Conservation (phyloP, 2,329 filamentous ascomycete species). For the Botrytis paeoniae region DNA sequence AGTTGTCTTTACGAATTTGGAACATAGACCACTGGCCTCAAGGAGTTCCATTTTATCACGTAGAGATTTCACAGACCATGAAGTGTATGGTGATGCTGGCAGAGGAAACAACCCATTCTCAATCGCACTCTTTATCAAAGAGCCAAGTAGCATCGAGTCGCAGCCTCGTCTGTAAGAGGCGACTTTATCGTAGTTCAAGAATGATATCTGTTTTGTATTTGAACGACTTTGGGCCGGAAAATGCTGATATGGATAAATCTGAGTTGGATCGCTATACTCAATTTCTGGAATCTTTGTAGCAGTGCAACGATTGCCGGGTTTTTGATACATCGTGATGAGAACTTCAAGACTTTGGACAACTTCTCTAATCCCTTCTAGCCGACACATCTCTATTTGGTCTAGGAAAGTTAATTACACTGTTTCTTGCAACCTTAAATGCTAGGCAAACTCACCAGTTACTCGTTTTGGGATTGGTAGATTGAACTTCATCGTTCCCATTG, state of each 20-base stretch:
- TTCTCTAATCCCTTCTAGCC: neutral
- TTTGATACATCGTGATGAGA: neutral
- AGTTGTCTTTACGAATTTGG: accelerated
- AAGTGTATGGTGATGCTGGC: neutral
- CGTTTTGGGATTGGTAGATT: neutral
- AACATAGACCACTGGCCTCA: neutral
- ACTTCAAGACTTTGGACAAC: neutral
- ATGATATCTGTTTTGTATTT: no score
- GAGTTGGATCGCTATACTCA: neutral
- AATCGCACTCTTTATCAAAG: neutral
- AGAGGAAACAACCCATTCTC: neutral
- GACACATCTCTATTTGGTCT: neutral
- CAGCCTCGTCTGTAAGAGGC: neutral
- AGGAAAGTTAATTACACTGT: neutral
- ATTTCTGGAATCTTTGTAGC: neutral
- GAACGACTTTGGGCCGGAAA: no score
- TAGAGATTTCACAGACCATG: neutral
- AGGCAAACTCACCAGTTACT: neutral
- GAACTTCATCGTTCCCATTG: neutral
- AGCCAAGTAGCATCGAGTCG: conserved; percentile 12
- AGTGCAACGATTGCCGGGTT: neutral
- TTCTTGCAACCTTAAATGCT: no score
- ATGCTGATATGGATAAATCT: no score
- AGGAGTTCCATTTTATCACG: neutral
- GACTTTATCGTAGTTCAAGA: neutral